A percentile compares a stretch with the other conserved stretches of the same genome.
phyloP scores from a whole-genome alignment of 2,329 filamentous ascomycete genomes.

The Curvularia verruculosa region DNA sequence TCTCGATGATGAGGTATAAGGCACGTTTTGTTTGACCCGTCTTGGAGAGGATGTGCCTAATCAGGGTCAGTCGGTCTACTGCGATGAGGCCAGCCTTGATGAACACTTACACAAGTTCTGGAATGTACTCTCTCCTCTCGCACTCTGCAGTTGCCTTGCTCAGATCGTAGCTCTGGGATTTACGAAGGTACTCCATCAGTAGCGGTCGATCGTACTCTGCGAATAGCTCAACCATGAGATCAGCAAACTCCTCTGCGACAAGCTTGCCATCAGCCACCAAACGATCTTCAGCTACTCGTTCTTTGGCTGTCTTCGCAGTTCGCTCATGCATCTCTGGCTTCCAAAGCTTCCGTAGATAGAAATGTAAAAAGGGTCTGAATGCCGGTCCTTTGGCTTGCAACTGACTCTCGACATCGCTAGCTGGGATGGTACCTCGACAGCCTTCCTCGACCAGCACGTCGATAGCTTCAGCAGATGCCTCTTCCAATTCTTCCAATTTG shows the following conservation, averaged over 20 bases:
- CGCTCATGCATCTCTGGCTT: slow-evolving; percentile 67
- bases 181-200: slow-evolving; percentile 85
- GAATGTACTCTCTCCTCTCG: slow-evolving; percentile 78
- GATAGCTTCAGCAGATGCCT: slow-evolving; percentile 81
- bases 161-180: slow-evolving; percentile 86
- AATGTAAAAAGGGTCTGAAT: slow-evolving; percentile 79
- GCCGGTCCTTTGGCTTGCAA: slow-evolving; percentile 60
- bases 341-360: slow-evolving; percentile 90
- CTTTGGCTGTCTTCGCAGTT: slow-evolving; percentile 44
- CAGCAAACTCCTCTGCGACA: slow-evolving; percentile 84
- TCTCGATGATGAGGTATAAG: slow-evolving; percentile 89
- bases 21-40: slow-evolving; percentile 93
- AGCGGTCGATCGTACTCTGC: slow-evolving; percentile 79
- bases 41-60: slow-evolving; percentile 82
- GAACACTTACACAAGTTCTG: slow-evolving; percentile 77
- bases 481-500: slow-evolving; percentile 72
- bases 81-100: background rate
- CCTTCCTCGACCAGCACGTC: slow-evolving; percentile 88
- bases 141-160: slow-evolving; percentile 79
- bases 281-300: slow-evolving; percentile 50
- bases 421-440: slow-evolving; percentile 82
- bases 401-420: slow-evolving; percentile 78
- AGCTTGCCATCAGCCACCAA: slow-evolving; percentile 65
- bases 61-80: slow-evolving; percentile 22
- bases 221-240: slow-evolving; percentile 85